Evolutionary conservation across 176 grass and related monocot genomes (phyloP).

Genomic region (Hordeum marinum): DNA sequence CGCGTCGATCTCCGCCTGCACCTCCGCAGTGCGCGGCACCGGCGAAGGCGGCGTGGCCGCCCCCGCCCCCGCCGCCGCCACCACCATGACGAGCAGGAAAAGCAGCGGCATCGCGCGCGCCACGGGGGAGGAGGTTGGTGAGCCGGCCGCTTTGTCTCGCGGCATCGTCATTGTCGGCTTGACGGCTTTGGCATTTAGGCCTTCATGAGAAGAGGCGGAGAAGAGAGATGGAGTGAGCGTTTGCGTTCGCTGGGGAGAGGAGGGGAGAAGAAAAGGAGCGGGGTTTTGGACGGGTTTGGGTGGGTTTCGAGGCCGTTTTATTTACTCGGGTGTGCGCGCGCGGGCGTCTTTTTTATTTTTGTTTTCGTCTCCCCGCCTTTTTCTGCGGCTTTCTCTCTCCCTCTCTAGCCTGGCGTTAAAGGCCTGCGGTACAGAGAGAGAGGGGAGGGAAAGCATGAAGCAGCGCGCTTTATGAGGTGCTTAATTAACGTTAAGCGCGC

Average conservation of each 20-base stretch:
- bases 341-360: neutral
- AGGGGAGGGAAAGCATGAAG: neutral
- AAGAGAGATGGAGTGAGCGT: neutral
- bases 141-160: neutral
- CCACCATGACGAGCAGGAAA: slow-evolving; percentile 31
- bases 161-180: slow-evolving; percentile 15
- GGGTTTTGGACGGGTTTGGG: slow-evolving; percentile 67
- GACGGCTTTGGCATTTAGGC: slow-evolving; percentile 22
- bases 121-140: neutral
- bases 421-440: neutral
- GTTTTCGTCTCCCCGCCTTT: neutral
- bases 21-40: slow-evolving; percentile 36
- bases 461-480: slow-evolving; percentile 11
- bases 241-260: neutral
- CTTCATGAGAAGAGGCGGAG: slow-evolving; percentile 25
- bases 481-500: slow-evolving; percentile 54
- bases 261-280: slow-evolving; percentile 10
- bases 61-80: neutral
- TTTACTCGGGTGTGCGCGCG: neutral
- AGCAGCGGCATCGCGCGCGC: slow-evolving; percentile 17
- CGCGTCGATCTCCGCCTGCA: slow-evolving; percentile 64
- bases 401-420: neutral
- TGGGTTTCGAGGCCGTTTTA: slow-evolving; percentile 58
- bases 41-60: neutral
- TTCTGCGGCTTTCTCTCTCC: neutral